Base-by-base conservation (phyloP, 2,329 filamentous ascomycete species). In the Hypoxylon sp. region DNA sequence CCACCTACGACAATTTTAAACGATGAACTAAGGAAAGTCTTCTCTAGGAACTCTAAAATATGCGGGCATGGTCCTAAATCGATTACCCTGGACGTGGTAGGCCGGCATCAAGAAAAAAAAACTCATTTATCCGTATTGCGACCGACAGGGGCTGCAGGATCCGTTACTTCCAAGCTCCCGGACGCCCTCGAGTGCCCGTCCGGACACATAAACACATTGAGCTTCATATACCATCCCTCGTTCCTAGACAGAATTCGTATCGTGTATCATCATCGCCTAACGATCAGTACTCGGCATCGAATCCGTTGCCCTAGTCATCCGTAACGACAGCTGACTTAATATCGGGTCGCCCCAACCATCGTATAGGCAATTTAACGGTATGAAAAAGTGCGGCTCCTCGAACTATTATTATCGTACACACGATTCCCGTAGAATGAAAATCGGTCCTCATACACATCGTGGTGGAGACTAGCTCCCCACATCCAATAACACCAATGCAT, bases 81-180 rank as follows among this genome's bases (percentile, higher is more conserved):
- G 37, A 65, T 63, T 55, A 62, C 29, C 57, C 66, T 57, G 62
- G 57, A 65, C 44, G 11, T 62, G 53, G 62, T 10, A 63, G 29
- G 22, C 48, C 53, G 48, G 57, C 55, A 42, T 63, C 62, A 51
- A 59, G 42, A 59, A 58, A 52, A 37, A 53, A 57, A 52, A n/a
- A 33, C 52, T 61, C 33, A 65, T 68, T 65, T 63, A 65, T 62
- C 66, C 63, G 65, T 65, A 65, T 62, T 68, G 47, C 62, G 35
- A 54, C 50, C 35, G 53, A 55, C 63, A 63, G 35, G 51, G 57
- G 52, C 35, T 56, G n/a, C 26, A 35, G 29, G 37, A 56, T 52
- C 42, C 35, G 35, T 33, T 35, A 61, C 37, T 50, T 26, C 47
- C 14, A 22, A 57, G 42, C 31, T 37, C 48, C 57, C 53, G 52